Percentiles rank a stretch among this genome's conserved stretches.
Evolutionary conservation across 148 eudicot genomes (phyloP).

Genomic region (Nepenthes mirabilis): DNA sequence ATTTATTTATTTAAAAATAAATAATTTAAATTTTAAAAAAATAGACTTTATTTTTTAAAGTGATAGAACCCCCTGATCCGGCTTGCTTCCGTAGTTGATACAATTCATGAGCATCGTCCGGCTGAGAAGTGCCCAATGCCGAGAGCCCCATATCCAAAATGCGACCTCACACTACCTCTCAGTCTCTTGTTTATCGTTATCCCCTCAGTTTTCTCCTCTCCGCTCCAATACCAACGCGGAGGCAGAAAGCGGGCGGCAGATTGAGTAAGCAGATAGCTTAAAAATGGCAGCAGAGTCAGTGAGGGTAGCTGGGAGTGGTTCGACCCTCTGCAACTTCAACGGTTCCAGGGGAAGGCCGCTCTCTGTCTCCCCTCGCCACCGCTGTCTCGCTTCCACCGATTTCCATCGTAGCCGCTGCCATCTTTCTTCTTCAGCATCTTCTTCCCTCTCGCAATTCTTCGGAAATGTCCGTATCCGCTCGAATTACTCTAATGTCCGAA

Average conservation of each 20-base stretch:
- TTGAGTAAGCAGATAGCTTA: neutral
- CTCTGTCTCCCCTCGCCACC: conserved; percentile 7
- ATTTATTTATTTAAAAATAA: too few species aligned
- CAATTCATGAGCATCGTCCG: too few species aligned
- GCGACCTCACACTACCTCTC: neutral
- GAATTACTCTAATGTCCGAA: neutral
- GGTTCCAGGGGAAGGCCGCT: conserved; percentile 1
- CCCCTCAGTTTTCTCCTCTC: neutral
- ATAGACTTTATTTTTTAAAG: too few species aligned
- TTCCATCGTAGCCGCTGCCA: conserved; percentile 4
- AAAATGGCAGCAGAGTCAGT: conserved; percentile 11
- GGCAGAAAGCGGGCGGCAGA: neutral
- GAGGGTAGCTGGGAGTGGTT: conserved; percentile 4
- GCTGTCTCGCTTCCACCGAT: conserved; percentile 5
- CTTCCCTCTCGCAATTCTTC: conserved; percentile 4
- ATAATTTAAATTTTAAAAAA: too few species aligned
- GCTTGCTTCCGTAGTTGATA: too few species aligned
- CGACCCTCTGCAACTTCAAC: conserved; percentile 1
- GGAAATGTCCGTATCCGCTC: conserved; percentile 8
- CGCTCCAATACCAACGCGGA: neutral
- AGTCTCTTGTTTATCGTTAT: neutral
- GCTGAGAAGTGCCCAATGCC: too few species aligned
- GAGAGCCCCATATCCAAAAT: neutral
- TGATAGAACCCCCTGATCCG: too few species aligned
- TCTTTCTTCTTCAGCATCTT: neutral